Evolutionary conservation across 1,139 yeast genomes (phyloP), one percentile per base, ranked within the genome.

Genomic region (Taphrina betulina): DNA sequence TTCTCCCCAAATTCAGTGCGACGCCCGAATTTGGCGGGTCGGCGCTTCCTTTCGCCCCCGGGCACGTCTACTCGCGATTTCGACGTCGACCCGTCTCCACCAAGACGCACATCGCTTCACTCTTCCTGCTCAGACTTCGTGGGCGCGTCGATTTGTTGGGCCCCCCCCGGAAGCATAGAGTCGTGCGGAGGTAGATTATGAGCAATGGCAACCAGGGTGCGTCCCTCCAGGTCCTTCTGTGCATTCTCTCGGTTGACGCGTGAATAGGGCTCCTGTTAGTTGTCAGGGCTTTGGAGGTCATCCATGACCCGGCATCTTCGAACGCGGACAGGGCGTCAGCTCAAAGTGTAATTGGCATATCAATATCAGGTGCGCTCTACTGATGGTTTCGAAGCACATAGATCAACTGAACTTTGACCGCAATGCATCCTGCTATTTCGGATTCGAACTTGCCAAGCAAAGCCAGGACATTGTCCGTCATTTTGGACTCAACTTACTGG

Each of bases 401-500:
- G 54, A 50, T 19, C 54, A 50, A 31, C 37, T 50, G 37, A 38
- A 42, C 33, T 16, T 26, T 12, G 46, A 50, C 19, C 54, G 54
- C 24, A 50, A 50, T 33, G 54, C 54, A 7, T 33, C 54, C 29
- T 50, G 54, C 46, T 50, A 23, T 33, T 57, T 53, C 28, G 60
- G 60, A 10, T 54, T 34, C 36, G 58, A 57, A 28, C 34, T 57
- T 79, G 79, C 44, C 82, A 82, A 61, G 78, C 40, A 19, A 8
- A 23, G 33, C 22, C 40, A 35, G 10, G 62, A 54, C 8, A 82
- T 86, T 34, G 89, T 90, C 17, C 80, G 96, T 60, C 96, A 94
- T 68, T 94, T 81, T 68, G 99, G 98, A 0, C 74, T 92, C 53
- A 83, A 92, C 20, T 71, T 94, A 59, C 72, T 92, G 40, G 89